Evolutionary conservation across 306 rosid genomes (phyloP), one percentile per base, ranked within the genome.

Genomic region (Dryas drummondii): DNA sequence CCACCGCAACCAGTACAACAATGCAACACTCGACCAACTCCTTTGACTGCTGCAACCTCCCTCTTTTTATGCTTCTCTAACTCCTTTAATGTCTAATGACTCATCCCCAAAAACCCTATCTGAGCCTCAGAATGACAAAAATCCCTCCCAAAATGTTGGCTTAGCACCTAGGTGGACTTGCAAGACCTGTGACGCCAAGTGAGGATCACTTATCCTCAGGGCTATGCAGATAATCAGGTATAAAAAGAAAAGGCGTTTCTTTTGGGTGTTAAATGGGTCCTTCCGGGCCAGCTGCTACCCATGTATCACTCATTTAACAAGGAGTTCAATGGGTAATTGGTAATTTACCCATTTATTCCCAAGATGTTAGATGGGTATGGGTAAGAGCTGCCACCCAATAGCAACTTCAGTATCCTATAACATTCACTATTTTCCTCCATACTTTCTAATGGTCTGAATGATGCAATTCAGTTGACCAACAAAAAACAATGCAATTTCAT

Each of bases 11-110:
- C 15, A 17, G 6, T 66, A 44, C 13, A 19, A 11, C 17, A 8
- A 68, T 15, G 7, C 56, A 26, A 46, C 16, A 48, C 45, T n/a
- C 47, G 40, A 32, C 27, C 48, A 16, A 52, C 48, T 70, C 16
- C 50, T 37, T 16, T 7, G 50, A 70, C n/a, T 14, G 61, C 73
- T 27, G 3, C 14, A 69, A 51, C 74, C 62, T 37, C 62, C 74
- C 61, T 51, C 73, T 52, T 52, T 46, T 46, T 46, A 46, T 5
- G 49, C 49, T 46, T 46, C 9, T n/a, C 19, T 54, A 52, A 70
- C 48, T 49, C 46, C 32, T 32, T 51, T 69, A 40, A 40, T 4
- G 48, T 51, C 59, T 32, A 10, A 26, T 14, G 2, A 14, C 59
- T 32, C 48, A 9, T 17, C 16, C 48, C 46, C 6, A 13, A 41